Evolutionary conservation across 192 early-diverging fungal species (phyloP), one percentile per base, ranked within the genome.

Genomic region (Mortierella claussenii): DNA sequence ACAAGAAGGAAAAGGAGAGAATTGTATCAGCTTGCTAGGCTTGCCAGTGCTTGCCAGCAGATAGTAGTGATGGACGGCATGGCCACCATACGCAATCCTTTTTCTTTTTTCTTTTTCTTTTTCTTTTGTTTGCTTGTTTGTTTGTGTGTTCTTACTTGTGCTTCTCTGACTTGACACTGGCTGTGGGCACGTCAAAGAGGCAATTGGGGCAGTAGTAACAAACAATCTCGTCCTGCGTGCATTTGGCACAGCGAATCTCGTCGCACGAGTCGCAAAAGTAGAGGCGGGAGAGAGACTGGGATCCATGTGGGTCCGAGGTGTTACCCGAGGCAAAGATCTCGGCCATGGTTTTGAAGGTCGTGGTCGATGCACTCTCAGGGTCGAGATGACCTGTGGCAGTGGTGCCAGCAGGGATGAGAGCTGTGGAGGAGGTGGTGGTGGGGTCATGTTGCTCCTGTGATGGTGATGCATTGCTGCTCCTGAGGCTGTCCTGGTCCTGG

Each of bases 151-250:
- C 60, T 26, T 79, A 82, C 90, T 93, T 85, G 84, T 96, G 96
- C 70, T 92, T 90, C 81, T 98, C 97, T n/a, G 91, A 89, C 66
- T 94, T 95, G n/a, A 96, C 95, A 69, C 92, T 92, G 3, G 97
- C 94, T n/a, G 93, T 93, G 3, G 96, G 95, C 27, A 94, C 95
- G 66, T 99, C 96, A 82, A 99, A 99, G 55, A 97, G 86, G 65
- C 97, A 99, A 67, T 95, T 95, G 13, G 97, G 94, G 65, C 97
- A 99, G 78, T 93, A 97, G 76, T 95, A 96, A 47, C 90, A 92
- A 4, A 91, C 88, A 2, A 94, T 90, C 68, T 97, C 95, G 58
- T 94, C 91, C 56, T 89, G 80, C 3, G 94, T 85, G 69, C 97
- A 99, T 12, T 79, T 83, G 36, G 88, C 83, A 81, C 97, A 98